A percentile compares a stretch with the other conserved stretches of the same genome.
Conservation (phyloP, 1,284 basidiomycete genomes). For the Ceratobasidium sp. region DNA sequence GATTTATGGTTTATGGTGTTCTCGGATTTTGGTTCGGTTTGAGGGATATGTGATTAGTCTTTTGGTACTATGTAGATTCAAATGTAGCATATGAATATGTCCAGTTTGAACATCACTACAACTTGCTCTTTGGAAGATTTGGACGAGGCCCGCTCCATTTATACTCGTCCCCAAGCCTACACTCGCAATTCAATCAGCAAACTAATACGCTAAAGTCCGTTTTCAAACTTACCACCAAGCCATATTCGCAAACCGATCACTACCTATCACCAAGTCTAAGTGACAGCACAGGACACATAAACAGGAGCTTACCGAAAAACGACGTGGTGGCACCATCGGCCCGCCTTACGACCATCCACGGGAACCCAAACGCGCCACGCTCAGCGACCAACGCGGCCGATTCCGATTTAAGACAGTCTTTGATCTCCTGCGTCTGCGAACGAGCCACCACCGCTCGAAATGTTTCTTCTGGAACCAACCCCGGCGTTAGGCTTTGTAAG, state of each 20-base stretch:
- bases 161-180: slow-evolving; percentile 31
- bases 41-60: too few species aligned
- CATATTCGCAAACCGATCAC: slow-evolving; percentile 42
- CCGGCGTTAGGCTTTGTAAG: slow-evolving; percentile 11
- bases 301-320: slow-evolving; percentile 33
- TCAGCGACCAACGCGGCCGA: slow-evolving; percentile 32
- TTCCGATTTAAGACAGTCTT: slow-evolving; percentile 35
- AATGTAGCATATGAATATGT: slow-evolving; percentile 40
- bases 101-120: neutral
- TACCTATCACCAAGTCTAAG: slow-evolving; percentile 9
- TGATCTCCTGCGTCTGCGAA: slow-evolving; percentile 40
- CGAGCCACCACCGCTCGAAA: slow-evolving; percentile 27
- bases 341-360: slow-evolving; percentile 43
- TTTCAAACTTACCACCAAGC: slow-evolving; percentile 38
- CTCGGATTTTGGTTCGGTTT: slow-evolving; percentile 3
- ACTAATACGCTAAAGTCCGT: neutral
- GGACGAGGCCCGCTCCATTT: slow-evolving; percentile 26
- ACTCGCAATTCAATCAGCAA: neutral
- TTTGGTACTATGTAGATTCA: slow-evolving; percentile 34
- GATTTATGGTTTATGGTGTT: neutral
- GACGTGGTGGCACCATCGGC: slow-evolving; percentile 5
- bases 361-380: slow-evolving; percentile 44
- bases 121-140: slow-evolving; percentile 24
- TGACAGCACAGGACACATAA: neutral
- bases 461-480: slow-evolving; percentile 20